Evolutionary conservation across 2,329 filamentous ascomycete genomes (phyloP).

Genomic region (Aspergillus vadensis): DNA sequence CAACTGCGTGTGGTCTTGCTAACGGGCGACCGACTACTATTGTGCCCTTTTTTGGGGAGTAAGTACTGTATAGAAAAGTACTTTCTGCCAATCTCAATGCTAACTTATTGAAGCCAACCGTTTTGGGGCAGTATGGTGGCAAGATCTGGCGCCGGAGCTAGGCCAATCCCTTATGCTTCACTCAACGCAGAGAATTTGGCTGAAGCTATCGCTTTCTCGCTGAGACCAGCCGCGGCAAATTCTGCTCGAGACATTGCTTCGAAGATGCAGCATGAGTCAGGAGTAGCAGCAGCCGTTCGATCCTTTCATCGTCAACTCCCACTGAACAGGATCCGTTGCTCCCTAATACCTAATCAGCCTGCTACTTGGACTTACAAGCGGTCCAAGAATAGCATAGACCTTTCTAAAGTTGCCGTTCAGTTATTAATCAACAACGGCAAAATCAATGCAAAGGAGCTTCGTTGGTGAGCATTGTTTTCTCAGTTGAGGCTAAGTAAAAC

Average conservation of each 20-base stretch:
- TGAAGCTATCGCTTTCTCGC: conserved; percentile 49
- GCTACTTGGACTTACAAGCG: conserved; percentile 33
- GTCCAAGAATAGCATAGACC: conserved; percentile 9
- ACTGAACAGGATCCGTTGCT: conserved; percentile 28
- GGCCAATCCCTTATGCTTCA: conserved; percentile 50
- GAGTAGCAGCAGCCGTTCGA: conserved; percentile 45
- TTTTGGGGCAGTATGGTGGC: conserved; percentile 60
- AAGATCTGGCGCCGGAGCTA: conserved; percentile 51
- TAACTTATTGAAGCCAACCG: conserved; percentile 40
- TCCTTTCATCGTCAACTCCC: conserved; percentile 48
- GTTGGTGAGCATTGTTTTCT: conserved; percentile 19
- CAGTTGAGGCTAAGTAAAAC: too few relatives aligned
- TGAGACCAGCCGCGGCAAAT: conserved; percentile 40
- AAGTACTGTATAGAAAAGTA: conserved; percentile 7
- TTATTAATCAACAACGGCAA: conserved; percentile 27
- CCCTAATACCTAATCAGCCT: conserved; percentile 26
- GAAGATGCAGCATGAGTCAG: conserved; percentile 48
- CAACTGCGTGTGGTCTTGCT: conserved; percentile 57
- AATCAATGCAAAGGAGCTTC: conserved; percentile 25
- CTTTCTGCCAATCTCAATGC: not conserved
- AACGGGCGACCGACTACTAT: conserved; percentile 56
- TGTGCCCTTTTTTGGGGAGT: conserved; percentile 61
- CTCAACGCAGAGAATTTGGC: conserved; percentile 50
- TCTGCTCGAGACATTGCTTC: conserved; percentile 40
- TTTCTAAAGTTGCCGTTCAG: conserved; percentile 30